Evolutionary conservation across 179 eudicot species (phyloP), one percentile per base, ranked within the genome.

Genomic region (Silene coronaria): DNA sequence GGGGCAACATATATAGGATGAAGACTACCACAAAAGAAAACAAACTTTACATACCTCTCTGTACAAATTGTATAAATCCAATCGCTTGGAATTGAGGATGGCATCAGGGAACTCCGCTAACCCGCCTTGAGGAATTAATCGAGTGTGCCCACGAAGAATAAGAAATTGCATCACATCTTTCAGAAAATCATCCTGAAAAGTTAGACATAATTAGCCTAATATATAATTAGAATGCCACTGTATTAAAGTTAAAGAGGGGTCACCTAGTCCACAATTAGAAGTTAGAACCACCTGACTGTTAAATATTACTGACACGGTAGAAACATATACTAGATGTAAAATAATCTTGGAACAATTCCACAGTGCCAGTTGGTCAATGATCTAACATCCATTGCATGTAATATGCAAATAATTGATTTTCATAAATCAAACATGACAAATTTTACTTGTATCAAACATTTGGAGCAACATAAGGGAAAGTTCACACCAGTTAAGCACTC

Each of bases 81-180:
- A 87, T 32, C 97, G 93, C 85, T 92, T 94, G 45, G 98, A 96
- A 76, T 94, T 94, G 64, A 94, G 93, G 42, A 94, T 87, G 45
- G 98, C 98, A 83, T 94, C 98, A 51, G 98, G 98, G 80, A 94
- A 94, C 87, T 94, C 97, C 3, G 95, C 91, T 63, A 92, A 82
- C 62, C 98, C 98, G 58, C 92, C 97, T 86, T 94, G 97, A 70
- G 98, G 98, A 75, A 94, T 88, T 67, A 92, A 97, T 67, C 98
- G 98, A 76, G 78, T 92, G 83, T 94, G 97, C 51, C 98, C 98
- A 70, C 97, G 96, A 67, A 88, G 97, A 64, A 88, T 87, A 73
- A 94, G 86, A 82, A 94, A 94, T 78, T 94, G 96, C 95, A 94
- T 92, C 38, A 92, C 98, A 78, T 94, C 98, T 81, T 85, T 92